A percentile compares a stretch with the other conserved stretches of the same genome.
phyloP scores from a whole-genome alignment of 805 yeast species.

The Jamesozyma spencerorum region DNA sequence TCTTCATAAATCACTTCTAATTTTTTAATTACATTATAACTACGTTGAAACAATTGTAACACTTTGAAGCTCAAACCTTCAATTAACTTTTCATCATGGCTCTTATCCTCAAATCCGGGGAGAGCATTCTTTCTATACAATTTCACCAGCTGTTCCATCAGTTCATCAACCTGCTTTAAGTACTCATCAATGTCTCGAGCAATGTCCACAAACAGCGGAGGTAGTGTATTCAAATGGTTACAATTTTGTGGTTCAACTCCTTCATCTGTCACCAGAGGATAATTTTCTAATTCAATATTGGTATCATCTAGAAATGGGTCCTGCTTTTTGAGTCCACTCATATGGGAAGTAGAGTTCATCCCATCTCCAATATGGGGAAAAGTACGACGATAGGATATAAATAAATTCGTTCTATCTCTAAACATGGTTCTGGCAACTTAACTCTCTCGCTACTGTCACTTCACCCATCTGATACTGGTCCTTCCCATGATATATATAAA shows the following conservation, averaged over 20 bases:
- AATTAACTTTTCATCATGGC: conserved; percentile 64
- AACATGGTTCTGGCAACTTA: conserved; percentile 40
- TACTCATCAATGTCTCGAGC: conserved; percentile 61
- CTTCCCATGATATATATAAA: no score
- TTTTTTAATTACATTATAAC: conserved; percentile 67
- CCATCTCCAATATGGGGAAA: conserved; percentile 55
- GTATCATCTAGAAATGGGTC: conserved; percentile 20
- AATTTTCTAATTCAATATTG: conserved; percentile 26
- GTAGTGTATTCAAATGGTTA: conserved; percentile 43
- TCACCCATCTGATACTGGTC: no score
- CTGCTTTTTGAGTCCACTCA: background rate
- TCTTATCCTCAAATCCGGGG: conserved; percentile 81
- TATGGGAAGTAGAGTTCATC: conserved; percentile 20
- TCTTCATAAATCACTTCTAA: conserved; percentile 39
- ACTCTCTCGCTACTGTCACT: no score
- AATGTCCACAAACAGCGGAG: conserved; percentile 72
- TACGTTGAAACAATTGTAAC: conserved; percentile 66
- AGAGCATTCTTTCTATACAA: conserved; percentile 74
- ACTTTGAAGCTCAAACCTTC: conserved; percentile 69
- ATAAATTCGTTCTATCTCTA: conserved; percentile 90
- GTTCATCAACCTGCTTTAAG: conserved; percentile 41
- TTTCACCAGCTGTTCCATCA: conserved; percentile 52
- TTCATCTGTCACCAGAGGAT: conserved; percentile 20
- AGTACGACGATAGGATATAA: conserved; percentile 79
- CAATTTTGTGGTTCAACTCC: conserved; percentile 23